Conservation (phyloP, 2,329 filamentous ascomycete species). For the Phyllachora maydis region DNA sequence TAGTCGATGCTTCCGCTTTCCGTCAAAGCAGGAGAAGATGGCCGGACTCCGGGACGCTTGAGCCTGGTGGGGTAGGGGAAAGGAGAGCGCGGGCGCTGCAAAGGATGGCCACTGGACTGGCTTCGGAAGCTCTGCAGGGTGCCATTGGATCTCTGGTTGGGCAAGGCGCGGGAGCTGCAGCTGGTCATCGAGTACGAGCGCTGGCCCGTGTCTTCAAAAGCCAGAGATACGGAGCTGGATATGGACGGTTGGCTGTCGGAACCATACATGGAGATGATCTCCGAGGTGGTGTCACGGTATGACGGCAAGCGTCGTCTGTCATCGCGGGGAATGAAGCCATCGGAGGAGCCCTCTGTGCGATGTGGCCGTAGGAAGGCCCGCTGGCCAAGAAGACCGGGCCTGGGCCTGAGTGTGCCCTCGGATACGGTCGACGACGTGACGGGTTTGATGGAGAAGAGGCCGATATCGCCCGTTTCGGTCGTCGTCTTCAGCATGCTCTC, state of each 20-base stretch:
- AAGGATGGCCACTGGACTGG: conserved; percentile 16
- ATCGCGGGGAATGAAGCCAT: conserved; percentile 14
- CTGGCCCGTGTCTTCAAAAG: conserved; percentile 19
- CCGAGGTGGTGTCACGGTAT: conserved; percentile 28
- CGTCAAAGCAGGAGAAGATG: conserved; percentile 25
- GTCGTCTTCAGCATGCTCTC: conserved; percentile 45
- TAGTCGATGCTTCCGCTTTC: conserved; percentile 26
- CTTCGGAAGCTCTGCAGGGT: conserved; percentile 29
- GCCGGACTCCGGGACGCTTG: conserved; percentile 28
- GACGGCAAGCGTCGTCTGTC: conserved; percentile 23
- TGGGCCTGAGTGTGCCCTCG: no score
- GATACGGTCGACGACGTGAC: no score
- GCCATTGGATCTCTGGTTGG: conserved; percentile 23
- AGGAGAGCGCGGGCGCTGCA: conserved; percentile 34
- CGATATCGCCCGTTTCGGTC: conserved; percentile 45
- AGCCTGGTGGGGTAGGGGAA: conserved; percentile 37
- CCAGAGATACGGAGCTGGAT: conserved; percentile 18
- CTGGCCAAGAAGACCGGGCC: no score
- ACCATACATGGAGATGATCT: conserved; percentile 33
- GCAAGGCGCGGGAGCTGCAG: conserved; percentile 22
- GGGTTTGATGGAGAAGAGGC: conserved; percentile 33
- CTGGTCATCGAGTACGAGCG: conserved; percentile 35
- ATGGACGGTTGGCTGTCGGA: conserved; percentile 24
- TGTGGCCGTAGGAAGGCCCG: not conserved
- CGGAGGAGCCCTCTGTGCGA: conserved; percentile 10